Conservation (phyloP, 2,329 filamentous ascomycete species). For the Botrytis sinoallii region DNA sequence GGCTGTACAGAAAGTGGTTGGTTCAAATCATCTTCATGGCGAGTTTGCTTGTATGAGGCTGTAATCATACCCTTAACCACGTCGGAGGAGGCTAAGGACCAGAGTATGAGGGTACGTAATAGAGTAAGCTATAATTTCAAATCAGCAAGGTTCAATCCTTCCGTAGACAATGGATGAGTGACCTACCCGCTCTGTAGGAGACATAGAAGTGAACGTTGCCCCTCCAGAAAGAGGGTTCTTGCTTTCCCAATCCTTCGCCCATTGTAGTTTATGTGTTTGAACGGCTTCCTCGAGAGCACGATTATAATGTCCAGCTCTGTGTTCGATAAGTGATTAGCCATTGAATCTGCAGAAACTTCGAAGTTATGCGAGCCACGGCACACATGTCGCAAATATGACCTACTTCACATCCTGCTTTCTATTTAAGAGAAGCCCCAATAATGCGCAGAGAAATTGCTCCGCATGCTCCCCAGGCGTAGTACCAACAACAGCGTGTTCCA, state of each 20-base stretch:
- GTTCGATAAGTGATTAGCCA: constrained; percentile 29
- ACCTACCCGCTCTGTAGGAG: constrained; percentile 73
- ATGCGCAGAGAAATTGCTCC: constrained; percentile 83
- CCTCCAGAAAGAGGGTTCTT: constrained; percentile 80
- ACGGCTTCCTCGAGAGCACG: constrained; percentile 93
- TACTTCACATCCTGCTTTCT: constrained; percentile 99
- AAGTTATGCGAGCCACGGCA: background rate
- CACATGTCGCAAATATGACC: constrained; percentile 40
- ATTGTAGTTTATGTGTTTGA: constrained; percentile 79
- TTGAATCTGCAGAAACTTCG: background rate
- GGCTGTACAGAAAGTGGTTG: constrained; percentile 86
- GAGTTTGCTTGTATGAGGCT: constrained; percentile 81
- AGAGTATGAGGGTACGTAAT: constrained; percentile 69
- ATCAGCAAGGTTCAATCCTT: background rate
- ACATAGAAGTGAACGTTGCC: constrained; percentile 78
- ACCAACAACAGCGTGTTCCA: constrained; percentile 82
- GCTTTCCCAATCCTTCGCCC: constrained; percentile 79
- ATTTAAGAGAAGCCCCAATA: constrained; percentile 85
- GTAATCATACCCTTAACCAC: constrained; percentile 76
- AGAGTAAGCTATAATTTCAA: constrained; percentile 13
- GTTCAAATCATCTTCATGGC: constrained; percentile 74
- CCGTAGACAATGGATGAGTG: background rate
- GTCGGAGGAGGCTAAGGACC: constrained; percentile 88
- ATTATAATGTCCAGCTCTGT: constrained; percentile 85
- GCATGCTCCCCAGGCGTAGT: constrained; percentile 76